phyloP scores from a whole-genome alignment of 805 yeast genomes.

The Zygoascus bituminiphila region DNA sequence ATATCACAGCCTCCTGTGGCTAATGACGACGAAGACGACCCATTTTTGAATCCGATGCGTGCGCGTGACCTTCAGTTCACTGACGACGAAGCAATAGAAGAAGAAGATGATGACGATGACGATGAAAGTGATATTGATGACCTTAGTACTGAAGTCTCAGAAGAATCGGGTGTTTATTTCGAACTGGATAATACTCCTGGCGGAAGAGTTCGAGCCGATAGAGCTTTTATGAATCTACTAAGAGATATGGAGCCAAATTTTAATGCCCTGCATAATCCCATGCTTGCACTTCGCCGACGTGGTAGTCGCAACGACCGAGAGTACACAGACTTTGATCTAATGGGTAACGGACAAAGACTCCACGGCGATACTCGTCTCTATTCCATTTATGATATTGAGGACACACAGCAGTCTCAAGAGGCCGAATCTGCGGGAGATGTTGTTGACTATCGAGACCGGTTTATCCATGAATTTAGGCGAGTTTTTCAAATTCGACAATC shows the following conservation, averaged over 20 bases:
- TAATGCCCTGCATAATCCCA: not conserved
- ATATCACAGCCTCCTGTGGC: constrained; percentile 10
- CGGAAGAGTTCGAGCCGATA: not conserved
- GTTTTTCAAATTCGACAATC: not conserved
- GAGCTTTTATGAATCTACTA: not conserved
- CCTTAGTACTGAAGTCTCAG: not conserved
- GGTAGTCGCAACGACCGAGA: constrained; percentile 5
- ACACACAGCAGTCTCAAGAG: not conserved
- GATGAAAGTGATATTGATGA: constrained; percentile 19
- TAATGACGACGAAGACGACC: constrained; percentile 15
- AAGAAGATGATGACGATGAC: constrained; percentile 20
- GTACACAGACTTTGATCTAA: not conserved
- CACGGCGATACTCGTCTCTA: not conserved
- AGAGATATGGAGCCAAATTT: not conserved
- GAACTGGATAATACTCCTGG: not conserved
- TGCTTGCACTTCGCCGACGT: not conserved
- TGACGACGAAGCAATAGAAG: constrained; percentile 15
- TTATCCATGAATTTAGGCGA: not conserved
- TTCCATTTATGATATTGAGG: not conserved
- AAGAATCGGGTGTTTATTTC: not conserved
- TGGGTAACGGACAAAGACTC: not conserved
- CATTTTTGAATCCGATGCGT: constrained; percentile 6
- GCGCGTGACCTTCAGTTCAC: constrained; percentile 1
- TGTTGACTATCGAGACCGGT: not conserved
- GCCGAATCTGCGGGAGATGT: not conserved